Percentiles rank a stretch among this genome's conserved stretches.
Evolutionary conservation across 257 asterid genomes (phyloP).

Genomic region (Dorcoceras hygrometricum): DNA sequence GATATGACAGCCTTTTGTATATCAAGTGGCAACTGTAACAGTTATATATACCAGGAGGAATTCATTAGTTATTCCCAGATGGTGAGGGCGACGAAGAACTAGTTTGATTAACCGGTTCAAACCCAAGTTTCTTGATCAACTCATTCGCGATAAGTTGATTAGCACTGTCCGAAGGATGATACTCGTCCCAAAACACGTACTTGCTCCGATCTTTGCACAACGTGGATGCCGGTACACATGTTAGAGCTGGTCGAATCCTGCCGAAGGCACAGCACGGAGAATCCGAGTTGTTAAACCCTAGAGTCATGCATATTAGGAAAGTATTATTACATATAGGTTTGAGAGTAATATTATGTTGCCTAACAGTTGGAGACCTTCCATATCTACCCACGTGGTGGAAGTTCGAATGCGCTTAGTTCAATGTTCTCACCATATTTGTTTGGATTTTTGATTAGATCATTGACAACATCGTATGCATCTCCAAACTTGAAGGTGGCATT

Average conservation of each 20-base stretch:
- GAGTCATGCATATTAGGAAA: background rate
- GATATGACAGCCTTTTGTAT: too few species aligned
- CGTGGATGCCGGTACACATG: conserved; percentile 73
- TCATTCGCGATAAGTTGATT: conserved; percentile 66
- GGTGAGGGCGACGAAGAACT: conserved; percentile 45
- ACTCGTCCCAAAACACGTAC: conserved; percentile 93
- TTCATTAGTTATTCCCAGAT: background rate
- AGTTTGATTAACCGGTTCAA: conserved; percentile 31
- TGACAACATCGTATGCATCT: conserved; percentile 88
- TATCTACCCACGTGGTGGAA: too few species aligned
- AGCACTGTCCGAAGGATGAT: conserved; percentile 82
- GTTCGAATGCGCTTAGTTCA: too few species aligned
- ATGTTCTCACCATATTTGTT: conserved; percentile 48
- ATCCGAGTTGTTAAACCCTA: conserved; percentile 74
- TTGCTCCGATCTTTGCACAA: conserved; percentile 83
- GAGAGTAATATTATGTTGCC: too few species aligned
- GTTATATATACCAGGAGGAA: too few species aligned
- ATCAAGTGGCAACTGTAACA: too few species aligned
- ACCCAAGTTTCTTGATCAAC: conserved; percentile 60
- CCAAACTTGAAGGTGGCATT: conserved; percentile 69
- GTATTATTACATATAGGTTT: background rate
- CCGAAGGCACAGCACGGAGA: conserved; percentile 93
- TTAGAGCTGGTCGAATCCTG: conserved; percentile 75
- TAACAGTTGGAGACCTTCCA: too few species aligned
- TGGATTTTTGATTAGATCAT: conserved; percentile 61